Base-by-base conservation (phyloP, 2,329 filamentous ascomycete species). In the Phialophora macrospora region DNA sequence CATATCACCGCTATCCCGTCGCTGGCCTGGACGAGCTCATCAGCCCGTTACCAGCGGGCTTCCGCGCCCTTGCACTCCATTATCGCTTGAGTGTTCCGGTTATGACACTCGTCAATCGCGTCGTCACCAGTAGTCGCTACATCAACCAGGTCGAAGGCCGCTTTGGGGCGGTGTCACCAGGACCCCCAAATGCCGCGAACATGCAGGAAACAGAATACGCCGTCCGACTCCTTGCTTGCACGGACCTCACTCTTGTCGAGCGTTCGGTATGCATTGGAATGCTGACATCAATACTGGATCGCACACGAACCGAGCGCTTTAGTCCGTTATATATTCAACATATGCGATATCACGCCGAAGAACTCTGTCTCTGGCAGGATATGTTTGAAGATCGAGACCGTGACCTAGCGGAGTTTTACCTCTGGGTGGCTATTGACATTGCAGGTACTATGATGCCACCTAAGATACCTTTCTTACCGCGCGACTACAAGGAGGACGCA, bases 251-350 rank as follows among this genome's bases (percentile, higher is more conserved):
- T 8, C 28, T 44, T 7, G 28, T 62, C 38, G 59, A 65, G 17
- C 49, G 63, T 7, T 24, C 54, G 11, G 41, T 26, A n/a, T 65
- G 63, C 52, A 56, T 65, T 26, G 57, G 58, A 6, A 20, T 62
- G 11, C 38, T 65, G 24, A 26, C 52, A 51, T 32, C 52, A 4
- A 41, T 62, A 12, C 22, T 62, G 28, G 63, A 58, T 22, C 30
- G 22, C 6, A 56, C 51, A 24, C 63, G 57, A 5, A 41, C 51
- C 12, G 63, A 61, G 26, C n/a, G 46, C 4, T 54, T 62, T 28
- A 65, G 59, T 32, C 32, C 58, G 7, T 32, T 38, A n/a, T 62
- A 65, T 22, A 34, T 34, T 3, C 49, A 62, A 46, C 58, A 65
- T 11, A 55, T 58, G 11, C 63, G 52, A 22, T 41, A 56, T 17